Evolutionary conservation across 2,329 filamentous ascomycete species (phyloP).

Genomic region (Alternaria arbusti): DNA sequence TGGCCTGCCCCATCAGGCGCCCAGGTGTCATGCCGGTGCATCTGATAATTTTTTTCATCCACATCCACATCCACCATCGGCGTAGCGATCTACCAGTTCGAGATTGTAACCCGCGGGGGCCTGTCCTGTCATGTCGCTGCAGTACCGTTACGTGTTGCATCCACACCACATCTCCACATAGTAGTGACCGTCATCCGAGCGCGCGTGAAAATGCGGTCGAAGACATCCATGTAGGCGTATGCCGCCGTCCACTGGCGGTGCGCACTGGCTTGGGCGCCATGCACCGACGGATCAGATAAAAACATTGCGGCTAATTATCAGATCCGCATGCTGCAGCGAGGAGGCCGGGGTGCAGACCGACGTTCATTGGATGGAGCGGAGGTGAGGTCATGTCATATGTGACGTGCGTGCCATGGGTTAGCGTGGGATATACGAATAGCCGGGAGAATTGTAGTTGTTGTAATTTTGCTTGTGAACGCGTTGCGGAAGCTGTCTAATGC

Average conservation of each 20-base stretch:
- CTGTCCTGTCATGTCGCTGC: conserved; percentile 1
- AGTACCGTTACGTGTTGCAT: conserved; percentile 25
- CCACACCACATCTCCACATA: conserved; percentile 7
- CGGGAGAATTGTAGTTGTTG: background rate
- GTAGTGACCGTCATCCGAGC: conserved; percentile 20
- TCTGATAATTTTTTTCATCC: conserved; percentile 12
- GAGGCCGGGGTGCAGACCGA: background rate
- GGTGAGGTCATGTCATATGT: background rate
- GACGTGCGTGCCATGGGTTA: conserved; percentile 14
- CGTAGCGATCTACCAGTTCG: conserved; percentile 7
- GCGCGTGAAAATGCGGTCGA: conserved; percentile 8
- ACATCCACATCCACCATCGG: background rate
- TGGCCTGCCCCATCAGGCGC: conserved; percentile 8
- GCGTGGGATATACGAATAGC: background rate
- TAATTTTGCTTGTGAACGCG: background rate
- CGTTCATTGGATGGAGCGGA: conserved; percentile 1
- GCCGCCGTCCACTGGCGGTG: background rate
- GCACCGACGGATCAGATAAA: conserved; percentile 17
- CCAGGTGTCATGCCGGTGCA: conserved; percentile 9
- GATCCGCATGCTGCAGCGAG: conserved; percentile 38
- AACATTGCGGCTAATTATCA: conserved; percentile 37
- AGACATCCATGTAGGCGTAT: background rate
- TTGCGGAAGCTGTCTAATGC: conserved; percentile 6
- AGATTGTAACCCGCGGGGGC: background rate
- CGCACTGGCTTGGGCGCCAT: conserved; percentile 6